Conservation (phyloP, 2,329 filamentous ascomycete genomes). For the Aspergillus ibericus region DNA sequence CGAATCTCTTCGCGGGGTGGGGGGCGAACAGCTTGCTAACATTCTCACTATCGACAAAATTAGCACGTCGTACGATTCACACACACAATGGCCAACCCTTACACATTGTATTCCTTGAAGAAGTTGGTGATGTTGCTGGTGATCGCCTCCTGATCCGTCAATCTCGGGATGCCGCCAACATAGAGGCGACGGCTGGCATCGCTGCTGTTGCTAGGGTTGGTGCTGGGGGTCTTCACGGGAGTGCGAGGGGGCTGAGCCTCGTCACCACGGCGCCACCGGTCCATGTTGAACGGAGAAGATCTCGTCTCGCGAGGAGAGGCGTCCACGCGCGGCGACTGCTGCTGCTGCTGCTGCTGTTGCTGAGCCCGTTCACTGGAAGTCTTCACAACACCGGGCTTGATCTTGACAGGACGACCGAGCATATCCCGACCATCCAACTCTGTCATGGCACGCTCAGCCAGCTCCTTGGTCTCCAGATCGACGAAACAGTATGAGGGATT, state of each 20-base stretch:
- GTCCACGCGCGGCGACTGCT: conserved; percentile 15
- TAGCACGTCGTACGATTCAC: background rate
- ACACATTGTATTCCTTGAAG: conserved; percentile 48
- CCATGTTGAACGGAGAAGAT: conserved; percentile 31
- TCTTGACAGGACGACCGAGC: conserved; percentile 60
- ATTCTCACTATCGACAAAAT: conserved; percentile 35
- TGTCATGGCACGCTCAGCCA: conserved; percentile 60
- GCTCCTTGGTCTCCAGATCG: conserved; percentile 59
- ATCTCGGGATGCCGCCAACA: conserved; percentile 48
- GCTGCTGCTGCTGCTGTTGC: conserved; percentile 17
- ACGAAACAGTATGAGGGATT: conserved; percentile 77
- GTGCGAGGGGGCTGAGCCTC: conserved; percentile 34
- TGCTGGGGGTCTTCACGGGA: background rate
- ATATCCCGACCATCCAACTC: conserved; percentile 57
- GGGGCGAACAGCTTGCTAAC: conserved; percentile 59
- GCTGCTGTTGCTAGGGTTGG: conserved; percentile 19
- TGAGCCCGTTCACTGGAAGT: conserved; percentile 33
- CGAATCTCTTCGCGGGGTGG: conserved; percentile 55
- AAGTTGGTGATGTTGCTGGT: conserved; percentile 45
- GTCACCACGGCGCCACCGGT: conserved; percentile 47
- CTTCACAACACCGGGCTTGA: conserved; percentile 65
- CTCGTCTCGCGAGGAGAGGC: conserved; percentile 23
- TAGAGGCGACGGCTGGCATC: conserved; percentile 47
- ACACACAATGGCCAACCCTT: conserved; percentile 17
- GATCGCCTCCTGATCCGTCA: conserved; percentile 44